Evolutionary conservation across 139 green algal genomes (phyloP), one percentile per base, ranked within the genome.

Genomic region (Coelastrella sp.): DNA sequence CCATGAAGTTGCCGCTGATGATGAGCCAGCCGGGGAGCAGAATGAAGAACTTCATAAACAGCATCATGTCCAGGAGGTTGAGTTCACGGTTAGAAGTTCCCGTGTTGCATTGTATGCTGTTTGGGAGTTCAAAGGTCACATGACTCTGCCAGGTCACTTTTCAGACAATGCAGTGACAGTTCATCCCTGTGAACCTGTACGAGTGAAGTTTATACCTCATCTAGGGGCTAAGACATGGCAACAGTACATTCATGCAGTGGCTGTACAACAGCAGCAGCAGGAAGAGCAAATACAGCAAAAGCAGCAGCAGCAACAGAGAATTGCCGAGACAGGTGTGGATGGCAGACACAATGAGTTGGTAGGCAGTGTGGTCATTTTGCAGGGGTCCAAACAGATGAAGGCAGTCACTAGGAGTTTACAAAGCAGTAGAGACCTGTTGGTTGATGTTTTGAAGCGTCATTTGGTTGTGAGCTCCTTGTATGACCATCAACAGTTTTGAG

Each of bases 91-190:
- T 5, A 57, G 21, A n/a, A 85, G 57, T 30, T 9, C 66, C 25
- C 37, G 35, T 5, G 77, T 88, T 32, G 85, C 88, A 32, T 67
- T 81, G n/a, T 89, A 75, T 67, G 83, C 80, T 37, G 37, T 86
- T 4, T 72, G 34, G 45, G 79, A 78, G 79, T 6, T 79, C 48
- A 78, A 91, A 25, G 71, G 63, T 13, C 13, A 35, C 7, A 41
- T 48, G 68, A 21, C 37, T 3, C n/a, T 86, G 34, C n/a, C 75
- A 0, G 85, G 89, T n/a, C 81, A 62, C 21, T 93, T 93, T 71
- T 87, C 71, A 37, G 68, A 85, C 38, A 91, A 90, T 57, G 88
- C 69, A 19, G 51, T 91, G 3, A 53, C 88, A 27, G 43, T 94
- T 69, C 68, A 90, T 74, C 89, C 91, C 0, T 93, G 89, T 86